Evolutionary conservation across 768 basidiomycete genomes (phyloP).

Genomic region (Naematelia aurantialba): DNA sequence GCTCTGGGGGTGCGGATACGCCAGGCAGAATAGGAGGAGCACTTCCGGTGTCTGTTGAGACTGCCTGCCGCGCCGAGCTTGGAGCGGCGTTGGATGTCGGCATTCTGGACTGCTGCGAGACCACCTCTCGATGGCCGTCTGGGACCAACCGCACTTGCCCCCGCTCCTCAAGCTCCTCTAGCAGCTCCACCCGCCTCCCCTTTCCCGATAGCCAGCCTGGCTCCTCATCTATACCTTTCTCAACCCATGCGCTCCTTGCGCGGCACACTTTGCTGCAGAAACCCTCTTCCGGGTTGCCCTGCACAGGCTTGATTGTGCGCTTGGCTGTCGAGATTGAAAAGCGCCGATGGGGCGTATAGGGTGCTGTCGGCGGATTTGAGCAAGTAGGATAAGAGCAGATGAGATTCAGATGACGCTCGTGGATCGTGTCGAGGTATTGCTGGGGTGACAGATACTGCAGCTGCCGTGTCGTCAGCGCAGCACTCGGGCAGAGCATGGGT

Average conservation of each 20-base stretch:
- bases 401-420: conserved; percentile 43
- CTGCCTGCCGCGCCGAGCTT: not conserved
- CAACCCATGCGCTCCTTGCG: conserved; percentile 38
- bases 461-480: conserved; percentile 9
- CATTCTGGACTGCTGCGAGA: not conserved
- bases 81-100: not conserved
- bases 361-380: conserved; percentile 25
- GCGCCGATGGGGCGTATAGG: conserved; percentile 25
- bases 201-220: conserved; percentile 29
- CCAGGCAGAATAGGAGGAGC: not conserved
- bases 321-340: conserved; percentile 25
- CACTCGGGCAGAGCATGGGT: not conserved
- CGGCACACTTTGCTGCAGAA: conserved; percentile 36
- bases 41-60: not conserved
- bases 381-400: conserved; percentile 46
- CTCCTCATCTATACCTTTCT: conserved; percentile 22
- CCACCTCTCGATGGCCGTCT: not conserved
- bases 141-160: not conserved
- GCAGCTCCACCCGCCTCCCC: conserved; percentile 21
- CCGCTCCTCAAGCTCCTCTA: conserved; percentile 37
- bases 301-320: conserved; percentile 23
- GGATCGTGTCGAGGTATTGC: conserved; percentile 39
- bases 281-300: conserved; percentile 45
- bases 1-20: no score
- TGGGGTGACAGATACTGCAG: conserved; percentile 32